phyloP scores from a whole-genome alignment of 768 basidiomycete genomes.

The Dacryopinax primogenitus region DNA sequence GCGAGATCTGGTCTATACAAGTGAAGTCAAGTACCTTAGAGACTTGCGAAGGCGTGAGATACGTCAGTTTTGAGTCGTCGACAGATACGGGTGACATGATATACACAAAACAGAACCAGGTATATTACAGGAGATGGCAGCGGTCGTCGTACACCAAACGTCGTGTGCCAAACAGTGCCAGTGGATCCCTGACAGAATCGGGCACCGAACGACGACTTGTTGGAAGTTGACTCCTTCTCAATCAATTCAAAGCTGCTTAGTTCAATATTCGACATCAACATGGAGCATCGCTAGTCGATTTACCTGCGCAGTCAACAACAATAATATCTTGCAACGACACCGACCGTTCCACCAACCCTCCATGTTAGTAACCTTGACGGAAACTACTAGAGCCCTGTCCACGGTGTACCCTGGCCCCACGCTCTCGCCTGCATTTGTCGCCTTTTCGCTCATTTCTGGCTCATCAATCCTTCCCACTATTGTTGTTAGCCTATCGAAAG shows the following conservation, averaged over 20 bases:
- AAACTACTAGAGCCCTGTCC: background rate
- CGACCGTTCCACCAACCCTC: background rate
- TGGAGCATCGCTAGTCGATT: too few relatives aligned
- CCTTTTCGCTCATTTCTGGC: background rate
- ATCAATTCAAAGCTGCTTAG: too few relatives aligned
- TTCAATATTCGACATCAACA: too few relatives aligned
- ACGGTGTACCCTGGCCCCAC: constrained; percentile 10
- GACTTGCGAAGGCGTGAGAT: constrained; percentile 10
- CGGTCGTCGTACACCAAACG: too few relatives aligned
- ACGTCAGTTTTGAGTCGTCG: background rate
- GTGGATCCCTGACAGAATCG: too few relatives aligned
- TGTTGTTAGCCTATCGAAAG: too few relatives aligned
- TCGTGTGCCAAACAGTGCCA: too few relatives aligned
- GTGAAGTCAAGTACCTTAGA: background rate
- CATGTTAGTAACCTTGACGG: background rate
- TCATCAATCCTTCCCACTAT: too few relatives aligned
- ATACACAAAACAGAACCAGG: background rate
- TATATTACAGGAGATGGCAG: background rate
- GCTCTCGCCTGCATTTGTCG: constrained; percentile 1
- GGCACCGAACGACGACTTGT: too few relatives aligned
- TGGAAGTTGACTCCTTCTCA: too few relatives aligned
- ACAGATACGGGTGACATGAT: background rate
- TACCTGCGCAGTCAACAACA: too few relatives aligned
- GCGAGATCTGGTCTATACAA: background rate
- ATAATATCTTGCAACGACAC: too few relatives aligned